Conservation (phyloP, 2,329 filamentous ascomycete species). For the Penicillium sp. region DNA sequence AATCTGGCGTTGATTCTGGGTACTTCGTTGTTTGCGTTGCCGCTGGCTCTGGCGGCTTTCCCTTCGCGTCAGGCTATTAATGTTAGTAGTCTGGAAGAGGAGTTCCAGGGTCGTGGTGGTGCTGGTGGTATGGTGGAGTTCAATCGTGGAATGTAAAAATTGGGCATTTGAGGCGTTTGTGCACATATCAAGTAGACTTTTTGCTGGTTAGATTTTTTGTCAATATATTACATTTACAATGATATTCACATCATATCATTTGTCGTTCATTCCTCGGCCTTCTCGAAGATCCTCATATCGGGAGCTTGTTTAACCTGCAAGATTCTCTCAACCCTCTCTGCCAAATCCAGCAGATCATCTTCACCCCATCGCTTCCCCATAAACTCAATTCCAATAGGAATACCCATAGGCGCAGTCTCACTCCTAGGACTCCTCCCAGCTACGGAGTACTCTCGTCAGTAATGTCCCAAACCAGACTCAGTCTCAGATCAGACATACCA, state of each 20-base stretch:
- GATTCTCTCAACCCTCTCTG: constrained; percentile 52
- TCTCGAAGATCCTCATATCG: neutral
- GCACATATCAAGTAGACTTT: constrained; percentile 3
- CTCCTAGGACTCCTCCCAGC: constrained; percentile 53
- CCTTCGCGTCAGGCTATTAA: constrained; percentile 84
- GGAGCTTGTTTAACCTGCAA: constrained; percentile 51
- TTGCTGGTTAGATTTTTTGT: neutral
- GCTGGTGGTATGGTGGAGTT: constrained; percentile 86
- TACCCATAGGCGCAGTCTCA: constrained; percentile 54
- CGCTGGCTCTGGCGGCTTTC: constrained; percentile 86
- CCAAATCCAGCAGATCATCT: constrained; percentile 55
- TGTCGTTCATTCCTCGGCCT: neutral
- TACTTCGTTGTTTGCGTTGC: constrained; percentile 85
- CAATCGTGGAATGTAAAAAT: constrained; percentile 81
- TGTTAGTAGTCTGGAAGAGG: constrained; percentile 74
- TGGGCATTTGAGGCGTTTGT: constrained; percentile 4
- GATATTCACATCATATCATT: too few relatives aligned
- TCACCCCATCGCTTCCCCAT: constrained; percentile 60
- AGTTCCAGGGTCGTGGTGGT: constrained; percentile 82
- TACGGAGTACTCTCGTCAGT: constrained; percentile 8
- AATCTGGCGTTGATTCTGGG: constrained; percentile 85
- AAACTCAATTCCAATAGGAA: constrained; percentile 67
- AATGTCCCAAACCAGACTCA: neutral
- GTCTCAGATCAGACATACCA: constrained; percentile 32
- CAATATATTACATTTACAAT: neutral